phyloP scores from a whole-genome alignment of 1,139 yeast genomes.

The Scheffersomyces lignicola region DNA sequence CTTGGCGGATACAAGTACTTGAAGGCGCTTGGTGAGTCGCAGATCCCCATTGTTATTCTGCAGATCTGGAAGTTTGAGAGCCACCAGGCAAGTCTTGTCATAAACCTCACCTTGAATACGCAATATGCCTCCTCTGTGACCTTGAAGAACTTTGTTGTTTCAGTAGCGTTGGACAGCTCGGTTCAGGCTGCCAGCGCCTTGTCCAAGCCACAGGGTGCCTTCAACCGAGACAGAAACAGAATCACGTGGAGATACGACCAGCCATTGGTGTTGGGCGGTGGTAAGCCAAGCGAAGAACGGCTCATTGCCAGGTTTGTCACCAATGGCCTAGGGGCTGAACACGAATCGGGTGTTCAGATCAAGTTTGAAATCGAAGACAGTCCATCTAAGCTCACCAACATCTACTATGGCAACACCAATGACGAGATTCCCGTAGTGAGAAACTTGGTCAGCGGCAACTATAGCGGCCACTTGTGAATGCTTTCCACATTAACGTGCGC shows the following conservation, averaged over 20 bases:
- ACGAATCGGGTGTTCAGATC: slow-evolving; percentile 69
- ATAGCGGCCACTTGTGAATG: slow-evolving; percentile 27
- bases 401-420: slow-evolving; percentile 17
- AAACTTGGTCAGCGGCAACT: slow-evolving; percentile 38
- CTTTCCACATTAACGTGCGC: neutral
- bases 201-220: slow-evolving; percentile 87
- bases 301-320: slow-evolving; percentile 74
- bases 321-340: slow-evolving; percentile 58
- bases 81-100: slow-evolving; percentile 80
- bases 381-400: slow-evolving; percentile 22
- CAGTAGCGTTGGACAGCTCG: slow-evolving; percentile 52
- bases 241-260: slow-evolving; percentile 76
- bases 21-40: slow-evolving; percentile 32
- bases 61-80: slow-evolving; percentile 91
- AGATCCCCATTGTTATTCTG: slow-evolving; percentile 68
- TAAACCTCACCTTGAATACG: slow-evolving; percentile 64
- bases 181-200: slow-evolving; percentile 68
- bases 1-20: slow-evolving; percentile 77
- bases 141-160: slow-evolving; percentile 64
- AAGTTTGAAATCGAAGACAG: slow-evolving; percentile 50
- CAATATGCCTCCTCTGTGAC: slow-evolving; percentile 42
- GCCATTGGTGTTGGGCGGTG: slow-evolving; percentile 43
- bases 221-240: slow-evolving; percentile 79
- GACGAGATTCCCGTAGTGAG: slow-evolving; percentile 30
- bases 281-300: slow-evolving; percentile 47